Evolutionary conservation across 2,329 filamentous ascomycete species (phyloP).

Genomic region (Aspergillus sp.): DNA sequence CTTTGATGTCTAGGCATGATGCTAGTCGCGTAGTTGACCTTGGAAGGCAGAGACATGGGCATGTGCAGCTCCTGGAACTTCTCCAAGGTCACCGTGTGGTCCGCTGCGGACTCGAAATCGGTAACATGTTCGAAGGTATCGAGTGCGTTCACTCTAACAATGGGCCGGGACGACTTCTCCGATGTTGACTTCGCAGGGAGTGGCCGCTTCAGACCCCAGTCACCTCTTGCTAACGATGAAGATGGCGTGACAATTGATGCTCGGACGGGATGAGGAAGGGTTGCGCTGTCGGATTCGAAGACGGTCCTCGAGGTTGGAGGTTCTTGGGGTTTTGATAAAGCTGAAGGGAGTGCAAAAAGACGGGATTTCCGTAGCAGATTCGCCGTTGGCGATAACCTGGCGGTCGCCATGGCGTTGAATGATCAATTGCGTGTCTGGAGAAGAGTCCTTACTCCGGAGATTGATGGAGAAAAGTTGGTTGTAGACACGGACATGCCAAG

Average conservation of each 20-base stretch:
- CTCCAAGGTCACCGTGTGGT: slow-evolving; percentile 72
- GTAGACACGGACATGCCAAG: slow-evolving; percentile 18
- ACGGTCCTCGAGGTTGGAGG: slow-evolving; percentile 46
- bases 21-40: slow-evolving; percentile 25
- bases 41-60: slow-evolving; percentile 55
- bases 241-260: slow-evolving; percentile 76
- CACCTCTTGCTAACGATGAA: slow-evolving; percentile 68
- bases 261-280: slow-evolving; percentile 71
- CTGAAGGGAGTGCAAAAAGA: slow-evolving; percentile 79
- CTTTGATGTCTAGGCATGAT: slow-evolving; percentile 28
- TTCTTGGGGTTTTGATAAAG: slow-evolving; percentile 59
- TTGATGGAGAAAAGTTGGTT: slow-evolving; percentile 28
- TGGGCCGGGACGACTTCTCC: slow-evolving; percentile 63
- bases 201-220: slow-evolving; percentile 89
- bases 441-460: slow-evolving; percentile 4
- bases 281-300: slow-evolving; percentile 63
- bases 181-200: slow-evolving; percentile 73
- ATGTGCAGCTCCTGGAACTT: slow-evolving; percentile 84
- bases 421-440: slow-evolving; percentile 12
- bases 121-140: slow-evolving; percentile 86
- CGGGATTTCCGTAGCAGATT: slow-evolving; percentile 78
- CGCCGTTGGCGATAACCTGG: slow-evolving; percentile 54
- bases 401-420: slow-evolving; percentile 37
- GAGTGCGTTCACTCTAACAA: slow-evolving; percentile 70
- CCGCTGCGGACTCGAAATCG: slow-evolving; percentile 77